Conservation (phyloP, 495 filamentous ascomycete species). For the Chaetomium cochliodes region DNA sequence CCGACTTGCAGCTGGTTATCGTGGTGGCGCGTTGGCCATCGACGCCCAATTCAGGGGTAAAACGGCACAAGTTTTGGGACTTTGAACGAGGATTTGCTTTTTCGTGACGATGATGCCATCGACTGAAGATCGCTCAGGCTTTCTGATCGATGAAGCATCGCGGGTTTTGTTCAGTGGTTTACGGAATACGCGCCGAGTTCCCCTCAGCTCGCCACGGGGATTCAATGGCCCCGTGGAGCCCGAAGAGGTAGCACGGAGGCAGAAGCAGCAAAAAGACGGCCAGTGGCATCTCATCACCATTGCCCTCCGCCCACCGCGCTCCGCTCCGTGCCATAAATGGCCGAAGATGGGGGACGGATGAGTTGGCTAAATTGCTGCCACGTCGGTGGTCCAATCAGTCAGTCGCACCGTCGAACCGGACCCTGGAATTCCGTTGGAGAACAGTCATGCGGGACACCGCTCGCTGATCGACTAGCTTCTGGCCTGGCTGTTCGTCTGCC, state of each 20-base stretch:
- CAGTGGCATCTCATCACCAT: too few species aligned
- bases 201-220: neutral
- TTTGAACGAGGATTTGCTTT: neutral
- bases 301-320: neutral
- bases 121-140: neutral
- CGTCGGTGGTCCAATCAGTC: conserved; percentile 19
- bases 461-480: neutral
- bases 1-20: conserved; percentile 12
- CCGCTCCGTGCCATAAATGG: neutral
- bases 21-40: neutral
- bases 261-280: neutral
- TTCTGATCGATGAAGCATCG: neutral
- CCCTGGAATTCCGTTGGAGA: conserved; percentile 21
- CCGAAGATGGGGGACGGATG: conserved; percentile 14
- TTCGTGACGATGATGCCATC: neutral
- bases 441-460: conserved; percentile 2
- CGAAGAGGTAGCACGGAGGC: conserved; percentile 11
- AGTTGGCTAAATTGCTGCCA: conserved; percentile 31
- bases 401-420: conserved; percentile 6
- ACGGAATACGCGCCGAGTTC: neutral
- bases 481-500: neutral
- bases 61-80: neutral
- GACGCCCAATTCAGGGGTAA: conserved; percentile 7
- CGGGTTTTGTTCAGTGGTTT: neutral
- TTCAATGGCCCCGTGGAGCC: neutral